Evolutionary conservation across 2,329 filamentous ascomycete genomes (phyloP).

Genomic region (Stagonosporopsis cucurbitacearum): DNA sequence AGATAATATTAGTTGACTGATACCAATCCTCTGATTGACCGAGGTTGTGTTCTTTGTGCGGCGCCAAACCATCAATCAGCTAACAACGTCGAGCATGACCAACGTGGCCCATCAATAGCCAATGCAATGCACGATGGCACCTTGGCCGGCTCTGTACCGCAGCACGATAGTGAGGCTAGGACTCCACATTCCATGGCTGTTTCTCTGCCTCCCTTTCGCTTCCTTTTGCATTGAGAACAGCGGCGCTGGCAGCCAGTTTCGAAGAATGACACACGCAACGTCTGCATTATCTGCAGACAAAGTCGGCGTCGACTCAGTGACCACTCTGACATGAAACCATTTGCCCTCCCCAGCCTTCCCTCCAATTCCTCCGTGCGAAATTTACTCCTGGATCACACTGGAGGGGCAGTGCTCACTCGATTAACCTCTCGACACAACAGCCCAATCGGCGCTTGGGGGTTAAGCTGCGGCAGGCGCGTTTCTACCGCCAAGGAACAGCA

Average conservation of each 20-base stretch:
- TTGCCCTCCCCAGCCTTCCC: constrained; percentile 24
- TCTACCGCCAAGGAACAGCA: constrained; percentile 23
- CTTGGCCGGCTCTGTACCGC: constrained; percentile 31
- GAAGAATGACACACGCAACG: constrained; percentile 28
- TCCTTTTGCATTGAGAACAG: constrained; percentile 29
- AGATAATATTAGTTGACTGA: constrained; percentile 16
- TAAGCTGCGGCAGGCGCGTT: constrained; percentile 21
- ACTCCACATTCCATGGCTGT: constrained; percentile 35
- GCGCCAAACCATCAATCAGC: constrained; percentile 28
- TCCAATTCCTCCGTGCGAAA: constrained; percentile 37
- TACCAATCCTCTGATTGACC: constrained; percentile 23
- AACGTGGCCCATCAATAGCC: constrained; percentile 46
- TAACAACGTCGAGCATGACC: constrained; percentile 29
- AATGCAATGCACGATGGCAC: constrained; percentile 16
- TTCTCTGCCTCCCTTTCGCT: constrained; percentile 38
- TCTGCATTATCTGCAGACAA: constrained; percentile 4
- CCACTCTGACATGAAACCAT: constrained; percentile 33
- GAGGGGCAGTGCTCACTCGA: background rate
- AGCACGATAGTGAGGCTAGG: constrained; percentile 43
- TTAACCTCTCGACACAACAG: background rate
- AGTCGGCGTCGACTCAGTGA: constrained; percentile 25
- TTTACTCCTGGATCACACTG: constrained; percentile 17
- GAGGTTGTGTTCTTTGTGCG: constrained; percentile 23
- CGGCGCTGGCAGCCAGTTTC: constrained; percentile 22
- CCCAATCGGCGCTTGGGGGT: constrained; percentile 16